Conservation (phyloP, 202 grass and related monocot genomes). For the Saccharum hybrid region DNA sequence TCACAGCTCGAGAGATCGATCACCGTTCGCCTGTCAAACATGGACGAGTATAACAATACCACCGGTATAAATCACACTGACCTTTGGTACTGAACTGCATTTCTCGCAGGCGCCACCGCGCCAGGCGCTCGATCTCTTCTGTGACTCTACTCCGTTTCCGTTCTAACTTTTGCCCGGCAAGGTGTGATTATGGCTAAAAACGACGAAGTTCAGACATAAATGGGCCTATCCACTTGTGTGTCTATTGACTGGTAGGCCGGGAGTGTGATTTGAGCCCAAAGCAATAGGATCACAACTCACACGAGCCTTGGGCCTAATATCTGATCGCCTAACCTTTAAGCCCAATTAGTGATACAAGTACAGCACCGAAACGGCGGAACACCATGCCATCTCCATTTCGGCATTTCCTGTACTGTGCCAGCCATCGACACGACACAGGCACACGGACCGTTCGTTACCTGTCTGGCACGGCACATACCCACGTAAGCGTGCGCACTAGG, state of each 20-base stretch:
- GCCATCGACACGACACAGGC: background rate
- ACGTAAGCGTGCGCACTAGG: slow-evolving; percentile 18
- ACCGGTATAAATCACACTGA: background rate
- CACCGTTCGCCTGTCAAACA: background rate
- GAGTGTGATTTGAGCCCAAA: background rate
- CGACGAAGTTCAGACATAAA: background rate
- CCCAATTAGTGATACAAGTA: background rate
- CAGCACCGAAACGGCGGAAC: too few relatives aligned
- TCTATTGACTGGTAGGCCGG: background rate
- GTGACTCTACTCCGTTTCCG: background rate
- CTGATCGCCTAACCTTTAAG: background rate
- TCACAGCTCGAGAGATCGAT: background rate
- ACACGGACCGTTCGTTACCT: background rate
- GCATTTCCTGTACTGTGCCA: background rate
- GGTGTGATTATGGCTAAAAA: background rate
- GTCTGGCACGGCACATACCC: slow-evolving; percentile 11
- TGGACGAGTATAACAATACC: background rate
- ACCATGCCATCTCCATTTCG: background rate
- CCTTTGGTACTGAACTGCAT: background rate
- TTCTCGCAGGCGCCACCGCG: background rate
- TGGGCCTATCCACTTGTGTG: background rate
- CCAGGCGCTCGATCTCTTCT: background rate
- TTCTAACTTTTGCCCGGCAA: background rate
- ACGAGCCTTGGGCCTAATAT: background rate
- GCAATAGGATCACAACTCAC: background rate